phyloP scores from a whole-genome alignment of 163 green algal species.

The Prototheca cutis region DNA sequence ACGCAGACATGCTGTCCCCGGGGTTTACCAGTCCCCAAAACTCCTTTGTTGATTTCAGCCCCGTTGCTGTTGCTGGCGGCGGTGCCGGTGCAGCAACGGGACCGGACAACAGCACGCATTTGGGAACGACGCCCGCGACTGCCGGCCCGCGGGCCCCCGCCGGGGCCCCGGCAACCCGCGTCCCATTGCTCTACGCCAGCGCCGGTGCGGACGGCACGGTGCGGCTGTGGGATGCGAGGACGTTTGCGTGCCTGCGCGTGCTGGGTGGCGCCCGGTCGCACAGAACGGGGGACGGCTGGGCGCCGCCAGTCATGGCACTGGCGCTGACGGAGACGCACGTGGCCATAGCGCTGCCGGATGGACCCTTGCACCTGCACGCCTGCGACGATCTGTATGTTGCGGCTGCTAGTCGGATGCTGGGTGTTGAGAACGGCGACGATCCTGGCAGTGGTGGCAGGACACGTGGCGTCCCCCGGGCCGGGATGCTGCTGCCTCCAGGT shows the following conservation, averaged over 20 bases:
- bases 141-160: neutral
- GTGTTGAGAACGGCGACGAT: conserved; percentile 5
- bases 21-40: neutral
- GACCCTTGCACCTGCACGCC: conserved; percentile 23
- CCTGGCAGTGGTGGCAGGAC: too few species aligned
- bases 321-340: conserved; percentile 14
- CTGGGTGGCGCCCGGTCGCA: conserved; percentile 15
- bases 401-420: neutral
- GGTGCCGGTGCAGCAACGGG: neutral
- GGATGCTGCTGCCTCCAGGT: too few species aligned
- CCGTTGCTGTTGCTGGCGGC: neutral
- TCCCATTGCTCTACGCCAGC: conserved; percentile 43
- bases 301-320: conserved; percentile 9
- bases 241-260: conserved; percentile 40
- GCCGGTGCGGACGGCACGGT: conserved; percentile 63
- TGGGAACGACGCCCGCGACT: neutral
- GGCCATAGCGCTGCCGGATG: conserved; percentile 16
- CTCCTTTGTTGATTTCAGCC: neutral
- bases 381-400: conserved; percentile 13
- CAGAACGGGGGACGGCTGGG: too few species aligned
- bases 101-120: conserved; percentile 2
- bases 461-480: too few species aligned
- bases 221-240: conserved; percentile 50
- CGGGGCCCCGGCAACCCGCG: neutral
- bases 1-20: conserved; percentile 4